Percentiles rank a stretch among this genome's conserved stretches.
Conservation (phyloP, 169 alveolate genomes). For the Plasmodium berghei region DNA sequence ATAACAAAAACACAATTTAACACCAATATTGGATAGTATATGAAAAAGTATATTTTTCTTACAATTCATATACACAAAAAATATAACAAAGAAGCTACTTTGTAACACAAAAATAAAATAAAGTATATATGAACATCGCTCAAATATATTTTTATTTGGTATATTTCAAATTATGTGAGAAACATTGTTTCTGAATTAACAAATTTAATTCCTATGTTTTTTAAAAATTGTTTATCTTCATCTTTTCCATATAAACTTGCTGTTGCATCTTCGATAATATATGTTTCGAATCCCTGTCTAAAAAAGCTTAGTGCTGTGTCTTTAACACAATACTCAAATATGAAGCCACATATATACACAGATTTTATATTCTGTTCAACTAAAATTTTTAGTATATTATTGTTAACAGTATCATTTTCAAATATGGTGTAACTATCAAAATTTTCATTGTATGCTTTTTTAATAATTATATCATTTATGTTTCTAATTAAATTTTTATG, state of each 20-base stretch:
- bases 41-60: no score
- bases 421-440: constrained; percentile 44
- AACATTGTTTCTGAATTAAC: constrained; percentile 10
- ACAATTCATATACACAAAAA: no score
- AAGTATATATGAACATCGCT: background rate
- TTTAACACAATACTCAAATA: constrained; percentile 72
- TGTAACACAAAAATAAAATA: no score
- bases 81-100: no score
- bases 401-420: constrained; percentile 31
- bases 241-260: constrained; percentile 31
- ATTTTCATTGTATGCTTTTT: constrained; percentile 41
- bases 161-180: no score
- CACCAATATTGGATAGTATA: no score
- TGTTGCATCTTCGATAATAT: constrained; percentile 73
- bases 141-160: background rate
- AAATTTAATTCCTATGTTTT: constrained; percentile 49
- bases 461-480: constrained; percentile 46
- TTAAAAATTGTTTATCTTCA: constrained; percentile 19
- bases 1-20: no score
- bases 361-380: constrained; percentile 25
- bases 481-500: constrained; percentile 55
- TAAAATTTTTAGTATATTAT: constrained; percentile 11
- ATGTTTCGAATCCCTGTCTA: constrained; percentile 31
- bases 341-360: constrained; percentile 62
- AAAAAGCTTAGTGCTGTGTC: constrained; percentile 56